Evolutionary conservation across 768 basidiomycete genomes (phyloP).

Genomic region (Termitomyces sp.): DNA sequence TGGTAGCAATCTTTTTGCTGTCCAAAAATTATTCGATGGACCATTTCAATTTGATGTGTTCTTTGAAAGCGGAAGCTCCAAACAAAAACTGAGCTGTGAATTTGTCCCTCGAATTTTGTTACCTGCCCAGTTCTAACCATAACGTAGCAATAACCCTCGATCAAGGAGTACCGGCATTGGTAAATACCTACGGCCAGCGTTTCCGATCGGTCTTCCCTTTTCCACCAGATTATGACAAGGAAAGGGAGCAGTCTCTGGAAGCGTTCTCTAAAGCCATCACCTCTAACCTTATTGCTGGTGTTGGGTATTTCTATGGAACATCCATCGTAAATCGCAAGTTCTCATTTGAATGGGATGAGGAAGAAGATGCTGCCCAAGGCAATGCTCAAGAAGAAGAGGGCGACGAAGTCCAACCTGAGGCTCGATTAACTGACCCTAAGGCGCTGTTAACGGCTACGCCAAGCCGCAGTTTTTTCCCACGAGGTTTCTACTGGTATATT

Average conservation of each 20-base stretch:
- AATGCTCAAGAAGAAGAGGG: conserved; percentile 35
- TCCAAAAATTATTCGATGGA: conserved; percentile 85
- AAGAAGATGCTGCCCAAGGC: conserved; percentile 32
- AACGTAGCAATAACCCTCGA: conserved; percentile 59
- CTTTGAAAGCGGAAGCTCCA: conserved; percentile 74
- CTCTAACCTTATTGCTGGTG: conserved; percentile 87
- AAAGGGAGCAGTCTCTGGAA: conserved; percentile 48
- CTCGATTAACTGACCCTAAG: conserved; percentile 68
- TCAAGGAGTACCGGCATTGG: conserved; percentile 64
- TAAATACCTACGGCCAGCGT: conserved; percentile 55
- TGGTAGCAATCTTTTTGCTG: conserved; percentile 77
- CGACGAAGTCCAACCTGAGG: conserved; percentile 44
- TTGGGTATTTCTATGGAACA: conserved; percentile 92
- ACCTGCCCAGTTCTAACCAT: conserved; percentile 8
- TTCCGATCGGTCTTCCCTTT: conserved; percentile 74
- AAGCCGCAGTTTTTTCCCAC: conserved; percentile 94
- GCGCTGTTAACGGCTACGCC: conserved; percentile 89
- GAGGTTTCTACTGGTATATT: conserved; percentile 93
- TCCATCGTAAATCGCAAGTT: conserved; percentile 85
- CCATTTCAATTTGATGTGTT: conserved; percentile 87
- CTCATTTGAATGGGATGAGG: conserved; percentile 89
- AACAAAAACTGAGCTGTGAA: conserved; percentile 64
- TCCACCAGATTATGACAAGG: conserved; percentile 47
- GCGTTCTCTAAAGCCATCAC: conserved; percentile 87
- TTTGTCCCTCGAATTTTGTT: conserved; percentile 5